Evolutionary conservation across 495 filamentous ascomycete genomes (phyloP), one percentile per base, ranked within the genome.

Genomic region (Talaromyces liani): DNA sequence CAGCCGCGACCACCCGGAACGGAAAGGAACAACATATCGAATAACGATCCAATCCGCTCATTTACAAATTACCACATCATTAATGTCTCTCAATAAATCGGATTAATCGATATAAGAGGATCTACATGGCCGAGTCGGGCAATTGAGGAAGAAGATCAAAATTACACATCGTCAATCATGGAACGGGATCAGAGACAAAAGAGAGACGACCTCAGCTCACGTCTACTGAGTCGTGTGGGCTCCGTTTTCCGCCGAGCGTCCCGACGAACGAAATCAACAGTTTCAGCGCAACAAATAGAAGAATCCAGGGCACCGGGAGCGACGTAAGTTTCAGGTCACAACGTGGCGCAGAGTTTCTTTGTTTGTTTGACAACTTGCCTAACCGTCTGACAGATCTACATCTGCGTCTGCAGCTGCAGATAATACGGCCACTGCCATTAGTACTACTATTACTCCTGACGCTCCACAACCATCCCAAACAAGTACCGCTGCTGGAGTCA

Each of bases 331-430:
- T 34, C 31, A 59, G 29, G 3, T 59, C 18, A 59, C 29, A 22
- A 47, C 27, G 24, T 22, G 57, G 24, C 34, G 39, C 2, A 12
- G 3, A n/a, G 20, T 56, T 29, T 56, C 53, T 56, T 56, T 56
- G 53, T 56, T 56, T 22, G 27, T 29, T 56, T 29, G 27, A 29
- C 53, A 29, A 29, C 8, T 14, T 22, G 8, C 1, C 22, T 27
- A 56, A 56, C 6, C 53, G 14, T 56, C 22, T 27, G 22, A 29
- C 24, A 56, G 53, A 56, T 66, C 64, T 14, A 34, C 68, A 53
- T 49, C 57, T 61, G 25, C 72, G 63, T 65, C 65, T 53, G 60
- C 63, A 29, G 55, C 65, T 47, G 53, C 72, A 53, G 56, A 67
- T 2, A 68, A 59, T 31, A 41, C 71, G n/a, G 9, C 65, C 20